A percentile compares a stretch with the other conserved stretches of the same genome.
These are phyloP conservation scores for Aspergillus fructus DNA, from an alignment of 2,329 filamentous ascomycete genomes.

Conservation along the genomic window DNA sequence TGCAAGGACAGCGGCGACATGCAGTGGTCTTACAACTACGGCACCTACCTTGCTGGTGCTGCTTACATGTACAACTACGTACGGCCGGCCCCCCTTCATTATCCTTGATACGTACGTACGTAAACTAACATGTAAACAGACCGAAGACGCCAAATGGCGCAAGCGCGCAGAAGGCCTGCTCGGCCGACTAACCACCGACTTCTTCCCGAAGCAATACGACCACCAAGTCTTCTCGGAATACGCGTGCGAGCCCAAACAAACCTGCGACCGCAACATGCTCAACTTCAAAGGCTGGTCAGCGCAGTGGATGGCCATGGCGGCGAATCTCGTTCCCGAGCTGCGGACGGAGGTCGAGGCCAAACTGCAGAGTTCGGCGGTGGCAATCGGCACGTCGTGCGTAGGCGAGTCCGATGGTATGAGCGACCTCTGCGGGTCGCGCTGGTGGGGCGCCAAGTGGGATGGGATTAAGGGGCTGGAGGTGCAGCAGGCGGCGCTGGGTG, in stretches of 20 bases:
- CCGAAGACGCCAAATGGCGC: constrained; percentile 51
- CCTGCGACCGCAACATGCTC: constrained; percentile 68
- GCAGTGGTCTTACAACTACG: constrained; percentile 57
- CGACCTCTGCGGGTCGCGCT: constrained; percentile 53
- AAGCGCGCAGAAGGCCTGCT: constrained; percentile 55
- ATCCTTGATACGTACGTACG: too few relatives aligned
- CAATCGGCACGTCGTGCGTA: constrained; percentile 61
- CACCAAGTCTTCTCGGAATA: constrained; percentile 62
- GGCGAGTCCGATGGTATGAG: constrained; percentile 46
- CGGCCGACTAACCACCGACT: constrained; percentile 39
- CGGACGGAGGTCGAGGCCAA: constrained; percentile 53
- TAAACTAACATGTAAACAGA: constrained; percentile 17
- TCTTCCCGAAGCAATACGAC: constrained; percentile 47
- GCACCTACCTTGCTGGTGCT: constrained; percentile 52
- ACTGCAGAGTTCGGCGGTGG: constrained; percentile 56
- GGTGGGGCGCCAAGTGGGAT: constrained; percentile 30
- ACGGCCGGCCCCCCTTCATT: constrained; percentile 12
- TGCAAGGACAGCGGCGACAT: constrained; percentile 52
- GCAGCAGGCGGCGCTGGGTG: constrained; percentile 33
- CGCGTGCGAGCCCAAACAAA: constrained; percentile 59
- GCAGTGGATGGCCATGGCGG: constrained; percentile 61
- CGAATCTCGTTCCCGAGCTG: constrained; percentile 58
- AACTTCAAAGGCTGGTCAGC: constrained; percentile 67
- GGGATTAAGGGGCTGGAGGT: constrained; percentile 32
- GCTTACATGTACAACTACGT: constrained; percentile 54